These are phyloP conservation scores for Rhizophlyctis rosea DNA, from an alignment of 192 early-diverging fungal genomes.

Conservation along the genomic window DNA sequence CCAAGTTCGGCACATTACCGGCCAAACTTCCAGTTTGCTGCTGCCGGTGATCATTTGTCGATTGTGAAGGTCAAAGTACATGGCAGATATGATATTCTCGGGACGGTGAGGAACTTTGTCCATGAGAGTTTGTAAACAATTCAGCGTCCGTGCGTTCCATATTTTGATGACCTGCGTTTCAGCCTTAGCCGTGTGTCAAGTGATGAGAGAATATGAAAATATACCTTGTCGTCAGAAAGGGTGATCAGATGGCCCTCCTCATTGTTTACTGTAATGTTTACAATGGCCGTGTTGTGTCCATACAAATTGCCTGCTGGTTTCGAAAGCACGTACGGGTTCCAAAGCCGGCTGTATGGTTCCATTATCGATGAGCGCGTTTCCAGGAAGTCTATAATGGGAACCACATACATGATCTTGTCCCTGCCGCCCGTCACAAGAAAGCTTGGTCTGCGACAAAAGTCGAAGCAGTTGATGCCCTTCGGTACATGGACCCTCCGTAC, in stretches of 20 bases:
- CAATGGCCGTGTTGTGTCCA: conserved; percentile 54
- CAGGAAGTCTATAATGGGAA: background rate
- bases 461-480: conserved; percentile 63
- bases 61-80: conserved; percentile 52
- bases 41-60: conserved; percentile 55
- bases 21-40: conserved; percentile 51
- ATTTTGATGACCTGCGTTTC: conserved; percentile 57
- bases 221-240: conserved; percentile 56
- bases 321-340: conserved; percentile 65
- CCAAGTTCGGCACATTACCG: conserved; percentile 27
- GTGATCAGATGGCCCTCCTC: conserved; percentile 57
- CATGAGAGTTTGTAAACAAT: conserved; percentile 57
- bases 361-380: background rate
- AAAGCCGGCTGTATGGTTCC: conserved; percentile 45
- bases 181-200: no score
- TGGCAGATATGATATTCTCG: conserved; percentile 53
- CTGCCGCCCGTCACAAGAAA: conserved; percentile 63
- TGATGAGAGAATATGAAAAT: no score
- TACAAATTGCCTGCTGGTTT: conserved; percentile 58
- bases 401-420: conserved; percentile 59
- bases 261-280: conserved; percentile 51
- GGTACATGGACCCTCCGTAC: conserved; percentile 48
- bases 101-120: conserved; percentile 57
- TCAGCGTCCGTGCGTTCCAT: conserved; percentile 58
- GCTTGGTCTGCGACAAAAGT: conserved; percentile 56